Evolutionary conservation across 164 flowering plant species (phyloP).

Genomic region (Stephania cephalantha): DNA sequence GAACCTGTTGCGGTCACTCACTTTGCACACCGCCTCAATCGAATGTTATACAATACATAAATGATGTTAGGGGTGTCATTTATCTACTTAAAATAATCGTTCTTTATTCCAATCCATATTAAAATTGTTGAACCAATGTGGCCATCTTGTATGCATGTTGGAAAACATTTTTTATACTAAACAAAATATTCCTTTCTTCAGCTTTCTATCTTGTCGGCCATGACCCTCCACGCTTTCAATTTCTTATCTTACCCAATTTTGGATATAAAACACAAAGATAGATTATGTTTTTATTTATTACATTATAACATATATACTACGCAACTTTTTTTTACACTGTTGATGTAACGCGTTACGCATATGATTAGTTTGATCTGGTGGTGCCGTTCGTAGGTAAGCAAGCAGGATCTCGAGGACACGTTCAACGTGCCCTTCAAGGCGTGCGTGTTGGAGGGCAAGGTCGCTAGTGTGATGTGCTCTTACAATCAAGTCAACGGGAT

Average conservation of each 20-base stretch:
- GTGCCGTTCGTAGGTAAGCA: constrained; percentile 54
- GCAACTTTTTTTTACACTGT: not conserved
- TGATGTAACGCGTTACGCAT: not conserved
- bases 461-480: constrained; percentile 92
- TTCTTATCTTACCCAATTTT: not conserved
- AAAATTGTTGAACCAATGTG: not conserved
- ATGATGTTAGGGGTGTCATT: not conserved
- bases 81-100: not conserved
- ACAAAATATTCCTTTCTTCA: not conserved
- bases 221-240: not conserved
- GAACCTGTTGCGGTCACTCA: too few relatives aligned
- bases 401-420: constrained; percentile 83
- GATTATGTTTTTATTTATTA: not conserved
- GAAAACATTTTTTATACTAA: not conserved
- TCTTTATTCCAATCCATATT: not conserved
- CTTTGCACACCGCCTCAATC: too few relatives aligned
- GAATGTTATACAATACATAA: not conserved
- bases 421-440: constrained; percentile 63
- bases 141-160: not conserved
- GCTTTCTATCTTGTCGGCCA: not conserved
- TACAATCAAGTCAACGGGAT: constrained; percentile 88
- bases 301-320: not conserved
- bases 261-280: too few relatives aligned
- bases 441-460: constrained; percentile 80
- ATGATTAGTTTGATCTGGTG: not conserved